A percentile compares a stretch with the other conserved stretches of the same genome.
Conservation (phyloP, 805 yeast species). For the Deakozyma indianensis region DNA sequence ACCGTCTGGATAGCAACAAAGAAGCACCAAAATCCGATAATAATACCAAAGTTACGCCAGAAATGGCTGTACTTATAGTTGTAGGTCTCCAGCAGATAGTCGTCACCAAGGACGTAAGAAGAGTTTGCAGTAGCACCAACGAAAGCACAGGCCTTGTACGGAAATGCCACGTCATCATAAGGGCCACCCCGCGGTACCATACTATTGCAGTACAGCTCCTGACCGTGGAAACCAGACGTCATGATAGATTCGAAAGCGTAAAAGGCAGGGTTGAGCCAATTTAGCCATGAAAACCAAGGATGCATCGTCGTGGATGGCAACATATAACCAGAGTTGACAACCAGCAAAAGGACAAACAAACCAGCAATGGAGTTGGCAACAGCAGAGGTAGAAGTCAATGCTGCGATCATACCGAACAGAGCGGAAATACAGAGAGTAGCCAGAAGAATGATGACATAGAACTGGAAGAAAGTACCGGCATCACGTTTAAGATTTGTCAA, state of each 20-base stretch:
- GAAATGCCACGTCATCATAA: conserved; percentile 27
- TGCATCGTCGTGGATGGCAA: conserved; percentile 47
- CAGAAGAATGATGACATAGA: conserved; percentile 30
- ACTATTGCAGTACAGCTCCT: conserved; percentile 38
- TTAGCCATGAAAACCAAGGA: conserved; percentile 61
- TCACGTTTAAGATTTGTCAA: conserved; percentile 34
- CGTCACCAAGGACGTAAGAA: conserved; percentile 40
- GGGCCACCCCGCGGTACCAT: conserved; percentile 47
- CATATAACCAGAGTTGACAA: conserved; percentile 49
- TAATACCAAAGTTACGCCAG: conserved; percentile 73
- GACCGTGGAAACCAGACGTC: conserved; percentile 48
- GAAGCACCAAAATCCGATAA: conserved; percentile 36
- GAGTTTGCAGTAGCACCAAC: conserved; percentile 48
- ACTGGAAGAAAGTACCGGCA: conserved; percentile 42
- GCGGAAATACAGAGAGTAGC: conserved; percentile 34
- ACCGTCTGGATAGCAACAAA: conserved; percentile 18
- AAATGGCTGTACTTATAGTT: conserved; percentile 41
- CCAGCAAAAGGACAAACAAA: conserved; percentile 32
- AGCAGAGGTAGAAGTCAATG: conserved; percentile 33
- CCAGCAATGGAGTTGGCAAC: conserved; percentile 51
- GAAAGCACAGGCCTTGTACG: conserved; percentile 39
- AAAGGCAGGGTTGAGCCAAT: conserved; percentile 41
- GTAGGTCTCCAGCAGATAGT: conserved; percentile 35
- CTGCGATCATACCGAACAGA: conserved; percentile 40
- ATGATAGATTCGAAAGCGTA: conserved; percentile 51